phyloP scores from a whole-genome alignment of 352 stramenopile genomes.

The Pythium sukuiense region DNA sequence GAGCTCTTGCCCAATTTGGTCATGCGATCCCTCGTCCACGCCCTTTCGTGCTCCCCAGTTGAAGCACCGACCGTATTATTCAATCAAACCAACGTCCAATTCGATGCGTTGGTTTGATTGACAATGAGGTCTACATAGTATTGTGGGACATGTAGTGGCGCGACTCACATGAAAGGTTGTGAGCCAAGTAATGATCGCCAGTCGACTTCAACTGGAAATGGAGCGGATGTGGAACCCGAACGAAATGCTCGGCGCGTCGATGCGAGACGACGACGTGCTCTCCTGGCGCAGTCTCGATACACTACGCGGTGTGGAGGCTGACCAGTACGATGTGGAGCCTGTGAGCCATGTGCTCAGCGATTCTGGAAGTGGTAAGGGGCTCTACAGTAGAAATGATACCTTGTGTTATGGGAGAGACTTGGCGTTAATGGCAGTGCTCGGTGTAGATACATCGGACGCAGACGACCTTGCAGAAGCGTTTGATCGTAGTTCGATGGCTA shows the following conservation, averaged over 20 bases:
- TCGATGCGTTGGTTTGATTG: conserved; percentile 8
- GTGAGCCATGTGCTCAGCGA: conserved; percentile 17
- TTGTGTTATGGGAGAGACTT: background rate
- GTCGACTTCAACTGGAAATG: conserved; percentile 7
- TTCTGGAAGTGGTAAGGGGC: conserved; percentile 13
- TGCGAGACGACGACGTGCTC: conserved; percentile 36
- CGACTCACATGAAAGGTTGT: conserved; percentile 13
- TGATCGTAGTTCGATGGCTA: conserved; percentile 1
- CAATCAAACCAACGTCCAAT: background rate
- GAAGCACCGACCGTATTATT: conserved; percentile 1
- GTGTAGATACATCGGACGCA: conserved; percentile 27
- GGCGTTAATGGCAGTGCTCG: background rate
- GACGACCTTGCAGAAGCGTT: conserved; percentile 33
- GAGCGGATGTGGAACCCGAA: conserved; percentile 28
- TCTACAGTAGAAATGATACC: background rate
- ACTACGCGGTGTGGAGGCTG: conserved; percentile 11
- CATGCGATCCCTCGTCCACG: conserved; percentile 1
- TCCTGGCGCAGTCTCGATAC: conserved; percentile 45
- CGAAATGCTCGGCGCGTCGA: conserved; percentile 14
- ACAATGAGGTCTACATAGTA: background rate
- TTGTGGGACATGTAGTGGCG: conserved; percentile 2
- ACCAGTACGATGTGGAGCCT: background rate
- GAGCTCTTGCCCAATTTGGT: background rate
- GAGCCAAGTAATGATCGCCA: background rate
- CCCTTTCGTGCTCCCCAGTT: background rate